A percentile compares a stretch with the other conserved stretches of the same genome.
Evolutionary conservation across 257 asterid genomes (phyloP).

Genomic region (Scutellaria minor): DNA sequence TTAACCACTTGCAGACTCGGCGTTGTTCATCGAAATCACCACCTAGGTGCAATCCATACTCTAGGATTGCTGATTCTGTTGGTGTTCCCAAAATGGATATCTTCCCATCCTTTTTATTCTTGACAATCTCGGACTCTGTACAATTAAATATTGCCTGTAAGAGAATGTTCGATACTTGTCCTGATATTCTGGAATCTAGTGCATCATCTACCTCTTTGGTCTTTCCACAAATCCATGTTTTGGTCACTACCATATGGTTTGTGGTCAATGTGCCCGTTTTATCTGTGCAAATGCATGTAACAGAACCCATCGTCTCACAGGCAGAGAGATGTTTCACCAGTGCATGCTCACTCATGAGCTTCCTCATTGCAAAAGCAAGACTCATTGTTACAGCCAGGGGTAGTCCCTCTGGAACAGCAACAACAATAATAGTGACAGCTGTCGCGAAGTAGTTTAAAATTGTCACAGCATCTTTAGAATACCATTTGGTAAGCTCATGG

Average conservation of each 20-base stretch:
- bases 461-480: slow-evolving; percentile 65
- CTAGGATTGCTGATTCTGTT: slow-evolving; percentile 85
- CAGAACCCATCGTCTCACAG: slow-evolving; percentile 99
- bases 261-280: slow-evolving; percentile 95
- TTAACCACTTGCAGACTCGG: slow-evolving; percentile 53
- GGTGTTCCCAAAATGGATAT: slow-evolving; percentile 78
- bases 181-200: slow-evolving; percentile 50
- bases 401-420: slow-evolving; percentile 95
- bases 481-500: slow-evolving; percentile 69
- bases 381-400: slow-evolving; percentile 94
- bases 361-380: slow-evolving; percentile 93
- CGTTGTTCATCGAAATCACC: slow-evolving; percentile 81
- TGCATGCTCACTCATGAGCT: slow-evolving; percentile 76
- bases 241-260: slow-evolving; percentile 82
- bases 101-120: slow-evolving; percentile 60
- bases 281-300: slow-evolving; percentile 88
- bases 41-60: slow-evolving; percentile 75
- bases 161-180: slow-evolving; percentile 49
- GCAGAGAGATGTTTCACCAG: slow-evolving; percentile 90
- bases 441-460: slow-evolving; percentile 85
- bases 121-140: slow-evolving; percentile 84
- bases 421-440: slow-evolving; percentile 93
- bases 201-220: slow-evolving; percentile 48
- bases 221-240: slow-evolving; percentile 67
- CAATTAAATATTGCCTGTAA: slow-evolving; percentile 76